Conservation (phyloP, 2,329 filamentous ascomycete genomes). For the Pezicula carpinea region DNA sequence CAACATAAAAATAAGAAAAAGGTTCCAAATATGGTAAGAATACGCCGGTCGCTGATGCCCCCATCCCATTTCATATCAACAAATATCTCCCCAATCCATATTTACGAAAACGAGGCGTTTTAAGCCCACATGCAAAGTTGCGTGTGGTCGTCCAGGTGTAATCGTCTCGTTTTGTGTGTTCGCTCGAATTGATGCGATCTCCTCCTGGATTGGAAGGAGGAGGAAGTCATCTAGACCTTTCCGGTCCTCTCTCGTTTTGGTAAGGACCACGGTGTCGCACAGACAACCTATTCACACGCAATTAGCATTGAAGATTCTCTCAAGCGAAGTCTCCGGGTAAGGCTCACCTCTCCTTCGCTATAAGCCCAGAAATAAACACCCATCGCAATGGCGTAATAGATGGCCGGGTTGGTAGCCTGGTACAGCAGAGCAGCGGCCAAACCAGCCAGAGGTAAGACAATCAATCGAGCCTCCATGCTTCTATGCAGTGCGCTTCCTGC, state of each 20-base stretch:
- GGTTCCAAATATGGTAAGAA: not conserved
- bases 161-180: not conserved
- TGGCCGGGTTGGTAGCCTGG: constrained; percentile 83
- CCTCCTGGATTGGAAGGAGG: not conserved
- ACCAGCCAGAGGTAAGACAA: constrained; percentile 74
- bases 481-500: constrained; percentile 77
- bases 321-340: not conserved
- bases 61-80: not conserved
- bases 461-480: constrained; percentile 80
- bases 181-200: not conserved
- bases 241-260: constrained; percentile 17
- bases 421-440: constrained; percentile 77
- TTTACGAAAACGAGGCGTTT: no score
- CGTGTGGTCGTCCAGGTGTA: not conserved
- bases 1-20: not conserved
- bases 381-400: constrained; percentile 88
- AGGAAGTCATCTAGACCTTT: constrained; percentile 20
- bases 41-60: not conserved
- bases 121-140: not conserved
- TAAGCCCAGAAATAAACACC: constrained; percentile 94
- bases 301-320: constrained; percentile 5
- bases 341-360: constrained; percentile 87
- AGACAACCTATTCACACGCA: constrained; percentile 16
- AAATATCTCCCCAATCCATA: no score
- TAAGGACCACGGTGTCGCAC: constrained; percentile 25